A percentile compares a stretch with the other conserved stretches of the same genome.
Conservation (phyloP, 371 early-diverging fungal species). For the Rhizopus sp. region DNA sequence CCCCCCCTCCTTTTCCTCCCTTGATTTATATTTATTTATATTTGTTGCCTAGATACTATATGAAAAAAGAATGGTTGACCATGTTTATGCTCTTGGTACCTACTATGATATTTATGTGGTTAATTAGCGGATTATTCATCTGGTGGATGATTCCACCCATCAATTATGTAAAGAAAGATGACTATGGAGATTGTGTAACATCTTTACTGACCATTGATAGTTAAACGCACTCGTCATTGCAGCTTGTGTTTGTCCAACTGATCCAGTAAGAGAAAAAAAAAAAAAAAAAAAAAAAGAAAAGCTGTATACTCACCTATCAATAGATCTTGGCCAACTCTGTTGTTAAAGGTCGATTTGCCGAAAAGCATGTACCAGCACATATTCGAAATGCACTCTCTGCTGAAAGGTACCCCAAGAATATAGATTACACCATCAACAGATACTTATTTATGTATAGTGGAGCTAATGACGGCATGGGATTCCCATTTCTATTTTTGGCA, state of each 20-base stretch:
- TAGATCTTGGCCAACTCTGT: conserved; percentile 91
- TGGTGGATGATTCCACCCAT: conserved; percentile 66
- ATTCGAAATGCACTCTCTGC: conserved; percentile 89
- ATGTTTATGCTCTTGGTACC: conserved; percentile 84
- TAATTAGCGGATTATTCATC: conserved; percentile 72
- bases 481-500: conserved; percentile 87
- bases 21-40: neutral
- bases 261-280: conserved; percentile 74
- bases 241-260: conserved; percentile 93
- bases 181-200: conserved; percentile 5
- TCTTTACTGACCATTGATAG: conserved; percentile 22
- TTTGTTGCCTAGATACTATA: conserved; percentile 39
- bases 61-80: conserved; percentile 64
- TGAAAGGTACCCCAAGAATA: conserved; percentile 62
- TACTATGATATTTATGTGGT: conserved; percentile 88
- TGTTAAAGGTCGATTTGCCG: conserved; percentile 96
- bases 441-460: conserved; percentile 48
- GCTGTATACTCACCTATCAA: neutral
- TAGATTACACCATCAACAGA: neutral
- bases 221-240: conserved; percentile 79
- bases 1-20: neutral
- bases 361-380: conserved; percentile 85
- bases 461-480: conserved; percentile 85
- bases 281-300: neutral
- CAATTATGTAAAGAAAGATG: conserved; percentile 47